Percentiles rank a stretch among this genome's conserved stretches.
These are phyloP conservation scores for Dorcoceras hygrometricum DNA, from an alignment of 257 asterid genomes.

Conservation along the genomic window DNA sequence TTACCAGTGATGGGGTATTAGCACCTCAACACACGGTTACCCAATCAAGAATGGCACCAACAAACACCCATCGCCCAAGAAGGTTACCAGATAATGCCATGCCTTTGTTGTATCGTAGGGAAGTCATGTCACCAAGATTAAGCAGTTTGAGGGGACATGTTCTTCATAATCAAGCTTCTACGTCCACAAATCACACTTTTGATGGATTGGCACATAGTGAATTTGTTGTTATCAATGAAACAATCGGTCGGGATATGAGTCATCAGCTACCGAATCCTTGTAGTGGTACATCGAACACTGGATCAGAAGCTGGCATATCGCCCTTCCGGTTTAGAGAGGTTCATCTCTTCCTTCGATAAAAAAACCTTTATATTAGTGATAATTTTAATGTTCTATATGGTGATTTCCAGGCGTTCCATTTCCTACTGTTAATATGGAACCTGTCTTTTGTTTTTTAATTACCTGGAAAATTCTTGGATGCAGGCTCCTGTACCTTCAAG, in stretches of 20 bases:
- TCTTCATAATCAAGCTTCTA: conserved; percentile 51
- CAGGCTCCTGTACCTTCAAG: conserved; percentile 57
- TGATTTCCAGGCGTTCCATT: not conserved
- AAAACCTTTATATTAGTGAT: conserved; percentile 31
- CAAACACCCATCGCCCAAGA: conserved; percentile 32
- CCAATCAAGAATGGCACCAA: conserved; percentile 31
- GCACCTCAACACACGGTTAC: conserved; percentile 33
- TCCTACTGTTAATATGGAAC: not conserved
- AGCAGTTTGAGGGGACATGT: conserved; percentile 43
- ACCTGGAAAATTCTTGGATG: conserved; percentile 20
- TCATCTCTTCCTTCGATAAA: conserved; percentile 35
- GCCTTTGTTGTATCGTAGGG: conserved; percentile 30
- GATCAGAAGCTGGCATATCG: conserved; percentile 43
- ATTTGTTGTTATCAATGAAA: conserved; percentile 37
- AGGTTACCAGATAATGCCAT: conserved; percentile 36
- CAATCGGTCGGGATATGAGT: conserved; percentile 39
- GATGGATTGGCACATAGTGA: conserved; percentile 41
- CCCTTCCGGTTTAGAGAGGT: conserved; percentile 61
- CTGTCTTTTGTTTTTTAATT: conserved; percentile 4
- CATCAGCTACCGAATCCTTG: conserved; percentile 64
- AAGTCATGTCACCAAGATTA: conserved; percentile 36
- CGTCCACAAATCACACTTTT: conserved; percentile 46
- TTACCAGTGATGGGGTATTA: conserved; percentile 38
- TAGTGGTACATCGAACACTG: conserved; percentile 45
- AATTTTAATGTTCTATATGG: not conserved